A percentile compares a stretch with the other conserved stretches of the same genome.
Conservation (phyloP, 139 green algal genomes). For the Micractinium sp. region DNA sequence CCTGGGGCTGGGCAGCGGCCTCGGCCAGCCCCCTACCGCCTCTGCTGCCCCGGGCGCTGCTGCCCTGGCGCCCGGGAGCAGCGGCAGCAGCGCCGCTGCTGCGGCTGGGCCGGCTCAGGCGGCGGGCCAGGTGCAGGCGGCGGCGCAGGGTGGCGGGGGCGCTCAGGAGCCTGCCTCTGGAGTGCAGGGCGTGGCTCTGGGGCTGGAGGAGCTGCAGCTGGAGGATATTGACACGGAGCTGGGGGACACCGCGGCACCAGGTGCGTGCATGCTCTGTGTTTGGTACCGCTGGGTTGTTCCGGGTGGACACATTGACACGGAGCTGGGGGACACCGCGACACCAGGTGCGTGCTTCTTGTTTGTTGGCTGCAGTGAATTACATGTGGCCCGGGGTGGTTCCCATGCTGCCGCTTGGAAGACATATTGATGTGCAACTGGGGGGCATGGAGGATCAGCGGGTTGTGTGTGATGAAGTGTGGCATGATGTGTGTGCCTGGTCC, state of each 20-base stretch:
- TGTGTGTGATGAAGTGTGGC: too few species aligned
- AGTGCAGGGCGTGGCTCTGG: too few species aligned
- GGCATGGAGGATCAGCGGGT: too few species aligned
- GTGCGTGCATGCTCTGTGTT: neutral
- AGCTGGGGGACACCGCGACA: neutral
- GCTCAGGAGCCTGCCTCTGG: too few species aligned
- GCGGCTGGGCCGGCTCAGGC: neutral
- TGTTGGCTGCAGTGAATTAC: neutral
- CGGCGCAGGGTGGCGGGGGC: neutral
- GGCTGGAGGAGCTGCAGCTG: neutral
- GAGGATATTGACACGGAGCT: conserved; percentile 24
- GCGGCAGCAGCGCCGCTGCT: neutral
- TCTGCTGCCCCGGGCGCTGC: neutral
- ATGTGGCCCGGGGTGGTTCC: too few species aligned
- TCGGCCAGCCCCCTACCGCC: too few species aligned
- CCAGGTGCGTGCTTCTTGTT: neutral
- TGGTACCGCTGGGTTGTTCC: neutral
- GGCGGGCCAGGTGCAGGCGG: neutral
- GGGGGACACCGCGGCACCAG: neutral
- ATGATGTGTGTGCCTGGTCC: too few species aligned
- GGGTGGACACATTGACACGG: conserved; percentile 24
- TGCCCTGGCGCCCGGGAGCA: neutral
- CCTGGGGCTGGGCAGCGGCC: neutral
- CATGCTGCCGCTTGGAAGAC: too few species aligned
- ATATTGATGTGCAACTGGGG: too few species aligned